Evolutionary conservation across 345 rosid species (phyloP), one percentile per base, ranked within the genome.

Genomic region (Chamaenerion angustifolium): DNA sequence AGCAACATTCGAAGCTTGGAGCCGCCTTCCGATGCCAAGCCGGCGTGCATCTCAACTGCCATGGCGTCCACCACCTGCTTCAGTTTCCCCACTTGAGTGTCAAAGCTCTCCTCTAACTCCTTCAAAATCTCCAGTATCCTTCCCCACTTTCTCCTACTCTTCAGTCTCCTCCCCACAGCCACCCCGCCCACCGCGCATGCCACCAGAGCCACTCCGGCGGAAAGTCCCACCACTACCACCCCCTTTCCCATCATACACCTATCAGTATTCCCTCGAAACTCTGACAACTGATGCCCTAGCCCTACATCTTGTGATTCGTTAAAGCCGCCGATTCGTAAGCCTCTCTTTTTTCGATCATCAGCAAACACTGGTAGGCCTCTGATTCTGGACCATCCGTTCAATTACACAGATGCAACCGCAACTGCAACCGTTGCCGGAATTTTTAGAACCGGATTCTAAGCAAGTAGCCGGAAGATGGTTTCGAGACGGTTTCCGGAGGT

Each of bases 31-130:
- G 98, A 89, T 42, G 94, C 95, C 72, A 89, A 79, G 0, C 98
- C 98, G 63, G 95, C 95, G 64, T 89, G 94, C 98, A 89, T 89
- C 84, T 90, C 98, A 41, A 86, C 88, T 7, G 88, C 88, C 94
- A 90, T 79, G 18, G 88, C 95, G 57, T 83, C 95, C 10, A 83
- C 87, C 16, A 90, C 88, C 59, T 83, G 94, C 60, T 74, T 86
- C 54, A 90, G 60, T 64, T 86, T 79, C 56, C 76, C 85, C 3
- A 83, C 84, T 0, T 77, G 58, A 12, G 98, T 81, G 45, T 83
- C 88, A 58, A 82, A 90, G 6, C 65, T 74, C 23, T 81, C 95
- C 55, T 86, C 98, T 54, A 90, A 51, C 68, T 81, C 94, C 69
- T 58, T 81, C 68, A 83, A 54, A 41, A 86, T 68, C 54, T 77